phyloP scores from a whole-genome alignment of 306 rosid genomes.

The Phaseolus lunatus region DNA sequence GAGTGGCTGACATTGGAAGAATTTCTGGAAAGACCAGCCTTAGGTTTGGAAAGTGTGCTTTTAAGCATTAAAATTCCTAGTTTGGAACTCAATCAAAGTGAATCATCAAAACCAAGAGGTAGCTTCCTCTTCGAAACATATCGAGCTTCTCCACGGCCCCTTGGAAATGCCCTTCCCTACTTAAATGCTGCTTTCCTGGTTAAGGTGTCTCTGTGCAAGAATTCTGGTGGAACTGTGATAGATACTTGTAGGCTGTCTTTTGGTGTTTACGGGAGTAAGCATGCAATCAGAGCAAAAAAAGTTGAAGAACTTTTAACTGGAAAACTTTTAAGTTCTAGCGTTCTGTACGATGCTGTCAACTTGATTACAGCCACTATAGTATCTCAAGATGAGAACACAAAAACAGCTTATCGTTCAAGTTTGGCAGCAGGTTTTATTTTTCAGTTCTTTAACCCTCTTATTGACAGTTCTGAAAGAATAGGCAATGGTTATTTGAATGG shows the following conservation, averaged over 20 bases:
- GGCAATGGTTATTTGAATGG: conserved; percentile 41
- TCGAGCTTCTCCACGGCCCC: conserved; percentile 86
- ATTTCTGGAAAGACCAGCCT: conserved; percentile 70
- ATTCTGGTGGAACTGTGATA: conserved; percentile 55
- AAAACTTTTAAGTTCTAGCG: conserved; percentile 56
- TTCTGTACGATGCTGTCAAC: conserved; percentile 65
- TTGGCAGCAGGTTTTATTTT: conserved; percentile 84
- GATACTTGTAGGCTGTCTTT: conserved; percentile 70
- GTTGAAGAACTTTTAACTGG: conserved; percentile 73
- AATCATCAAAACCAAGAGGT: conserved; percentile 49
- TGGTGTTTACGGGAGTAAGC: conserved; percentile 77
- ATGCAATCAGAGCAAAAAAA: conserved; percentile 80
- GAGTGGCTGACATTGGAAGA: conserved; percentile 70
- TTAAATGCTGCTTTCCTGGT: conserved; percentile 86
- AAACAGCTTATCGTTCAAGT: conserved; percentile 71
- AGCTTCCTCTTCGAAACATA: conserved; percentile 72
- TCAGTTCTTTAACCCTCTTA: conserved; percentile 68
- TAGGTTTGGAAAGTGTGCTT: conserved; percentile 62
- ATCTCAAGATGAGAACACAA: conserved; percentile 64
- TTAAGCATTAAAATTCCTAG: conserved; percentile 69
- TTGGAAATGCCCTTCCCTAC: conserved; percentile 80
- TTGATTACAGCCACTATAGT: conserved; percentile 57
- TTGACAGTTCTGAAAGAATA: conserved; percentile 42
- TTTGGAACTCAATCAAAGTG: conserved; percentile 48
- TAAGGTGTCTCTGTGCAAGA: conserved; percentile 60